Evolutionary conservation across 2,329 filamentous ascomycete species (phyloP).

Genomic region (Beauveria sp.): DNA sequence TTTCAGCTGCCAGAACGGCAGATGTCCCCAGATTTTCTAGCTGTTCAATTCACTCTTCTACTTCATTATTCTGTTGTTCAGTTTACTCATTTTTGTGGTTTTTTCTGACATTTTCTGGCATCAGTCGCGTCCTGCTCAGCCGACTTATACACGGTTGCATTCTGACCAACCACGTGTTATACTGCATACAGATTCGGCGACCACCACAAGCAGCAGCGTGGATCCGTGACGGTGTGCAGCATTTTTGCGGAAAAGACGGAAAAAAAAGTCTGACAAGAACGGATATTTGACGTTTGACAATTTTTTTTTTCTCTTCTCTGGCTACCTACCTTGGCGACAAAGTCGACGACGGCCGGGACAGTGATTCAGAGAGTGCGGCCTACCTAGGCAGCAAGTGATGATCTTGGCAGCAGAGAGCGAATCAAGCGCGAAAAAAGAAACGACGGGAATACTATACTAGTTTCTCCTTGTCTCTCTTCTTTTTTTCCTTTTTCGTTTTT

Average conservation of each 20-base stretch:
- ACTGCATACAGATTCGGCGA: constrained; percentile 3
- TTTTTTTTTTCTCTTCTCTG: background rate
- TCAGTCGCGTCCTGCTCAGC: background rate
- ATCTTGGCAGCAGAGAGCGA: background rate
- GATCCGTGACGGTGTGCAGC: background rate
- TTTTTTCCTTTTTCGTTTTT: background rate
- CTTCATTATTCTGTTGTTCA: background rate
- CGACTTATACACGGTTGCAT: constrained; percentile 4
- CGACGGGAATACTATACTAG: background rate
- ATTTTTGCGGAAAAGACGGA: background rate
- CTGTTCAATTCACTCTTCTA: background rate
- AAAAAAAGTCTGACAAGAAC: background rate
- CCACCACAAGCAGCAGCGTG: background rate
- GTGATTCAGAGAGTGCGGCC: background rate
- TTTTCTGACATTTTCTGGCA: background rate
- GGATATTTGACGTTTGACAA: background rate
- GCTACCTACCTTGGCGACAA: background rate
- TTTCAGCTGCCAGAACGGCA: background rate
- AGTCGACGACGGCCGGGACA: background rate
- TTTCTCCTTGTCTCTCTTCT: background rate
- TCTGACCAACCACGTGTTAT: constrained; percentile 12
- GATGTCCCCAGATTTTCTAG: too few species aligned
- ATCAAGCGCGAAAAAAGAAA: background rate
- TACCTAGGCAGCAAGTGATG: background rate
- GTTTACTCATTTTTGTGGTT: background rate